Percentiles rank a stretch among this genome's conserved stretches.
Conservation (phyloP, 305 asterid species). For the Ajuga reptans region DNA sequence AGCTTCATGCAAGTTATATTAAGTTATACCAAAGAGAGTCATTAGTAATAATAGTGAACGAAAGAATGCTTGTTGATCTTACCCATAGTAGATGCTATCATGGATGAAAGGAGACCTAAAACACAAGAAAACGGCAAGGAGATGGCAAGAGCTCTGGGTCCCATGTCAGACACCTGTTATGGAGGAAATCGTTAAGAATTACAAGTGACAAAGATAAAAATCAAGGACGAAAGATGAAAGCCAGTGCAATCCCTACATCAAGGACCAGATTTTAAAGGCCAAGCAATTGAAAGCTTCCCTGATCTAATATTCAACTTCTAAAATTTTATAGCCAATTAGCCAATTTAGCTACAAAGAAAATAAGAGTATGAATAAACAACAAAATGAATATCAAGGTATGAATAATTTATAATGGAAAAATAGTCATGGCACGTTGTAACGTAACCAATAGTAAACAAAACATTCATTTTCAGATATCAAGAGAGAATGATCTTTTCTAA, state of each 20-base stretch:
- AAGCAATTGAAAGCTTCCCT: too few species aligned
- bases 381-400: neutral
- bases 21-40: neutral
- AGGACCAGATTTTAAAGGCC: neutral
- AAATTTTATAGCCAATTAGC: neutral
- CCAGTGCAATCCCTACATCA: neutral
- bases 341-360: neutral
- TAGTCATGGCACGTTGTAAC: neutral
- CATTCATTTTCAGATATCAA: neutral
- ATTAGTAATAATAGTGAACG: neutral
- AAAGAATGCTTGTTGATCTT: slow-evolving; percentile 22
- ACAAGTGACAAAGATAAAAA: neutral
- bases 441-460: neutral
- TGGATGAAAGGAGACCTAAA: slow-evolving; percentile 80
- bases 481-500: neutral
- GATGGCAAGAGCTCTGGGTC: slow-evolving; percentile 84
- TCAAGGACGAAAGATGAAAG: neutral
- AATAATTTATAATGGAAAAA: neutral
- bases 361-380: neutral
- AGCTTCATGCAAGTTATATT: too few species aligned
- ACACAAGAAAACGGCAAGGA: slow-evolving; percentile 86
- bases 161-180: slow-evolving; percentile 70
- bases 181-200: neutral
- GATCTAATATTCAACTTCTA: too few species aligned
- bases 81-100: slow-evolving; percentile 97